Evolutionary conservation across 345 rosid species (phyloP), one percentile per base, ranked within the genome.

Genomic region (Turritis glabra): DNA sequence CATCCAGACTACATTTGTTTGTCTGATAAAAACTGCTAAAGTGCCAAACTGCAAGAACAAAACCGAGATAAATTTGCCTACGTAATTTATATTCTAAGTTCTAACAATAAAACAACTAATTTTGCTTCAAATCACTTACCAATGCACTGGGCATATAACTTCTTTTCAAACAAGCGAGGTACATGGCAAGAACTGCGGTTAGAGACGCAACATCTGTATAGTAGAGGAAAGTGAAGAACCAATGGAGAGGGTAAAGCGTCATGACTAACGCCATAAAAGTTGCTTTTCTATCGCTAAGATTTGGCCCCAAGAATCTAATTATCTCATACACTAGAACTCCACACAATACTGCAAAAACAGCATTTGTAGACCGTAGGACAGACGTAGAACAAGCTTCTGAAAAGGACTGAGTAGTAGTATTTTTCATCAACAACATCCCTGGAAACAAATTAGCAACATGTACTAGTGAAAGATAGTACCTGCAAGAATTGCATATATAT

Each of bases 201-300:
- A 95, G 84, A 18, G 99, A 92, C 23, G 91, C 96, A 81, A 89
- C 96, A 84, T 92, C 99, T 35, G 99, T 95, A 54, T 95, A 95
- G 82, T 92, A 92, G 68, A 95, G 90, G 80, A 90, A 95, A 64
- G 88, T 82, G 85, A 90, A 92, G 85, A 95, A 95, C 94, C 96
- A 95, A 53, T 95, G 96, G 47, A 95, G 88, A 32, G 98, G 99
- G 67, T 92, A 90, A 76, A 87, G 76, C 33, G 94, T 79, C 69
- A 89, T 76, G 80, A 88, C 84, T 48, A 84, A 74, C 0, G 97
- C 84, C 67, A 76, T 69, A 30, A 87, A 43, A 26, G 91, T 77
- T 43, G 87, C 94, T 66, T 79, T 89, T 72, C 85, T 78, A 73
- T 84, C 87, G 44, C 75, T 84, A 46, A 90, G 72, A 56, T 65